Evolutionary conservation across 192 early-diverging fungal species (phyloP).

Genomic region (Gigaspora rosea): DNA sequence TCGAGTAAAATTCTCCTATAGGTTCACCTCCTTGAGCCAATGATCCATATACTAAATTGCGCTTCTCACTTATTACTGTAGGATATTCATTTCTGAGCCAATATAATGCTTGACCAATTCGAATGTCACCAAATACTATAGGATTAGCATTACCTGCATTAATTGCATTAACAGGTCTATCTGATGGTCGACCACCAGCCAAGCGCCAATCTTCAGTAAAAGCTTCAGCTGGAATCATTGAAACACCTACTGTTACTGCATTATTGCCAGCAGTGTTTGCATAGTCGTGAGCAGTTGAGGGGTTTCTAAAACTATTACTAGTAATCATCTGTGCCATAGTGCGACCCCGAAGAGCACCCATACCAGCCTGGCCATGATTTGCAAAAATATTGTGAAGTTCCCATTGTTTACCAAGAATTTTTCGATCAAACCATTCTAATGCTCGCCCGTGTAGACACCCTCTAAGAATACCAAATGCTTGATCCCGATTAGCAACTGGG

Average conservation of each 20-base stretch:
- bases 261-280: background rate
- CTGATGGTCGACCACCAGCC: background rate
- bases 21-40: background rate
- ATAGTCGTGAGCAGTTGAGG: background rate
- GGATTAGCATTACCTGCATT: background rate
- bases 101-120: background rate
- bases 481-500: background rate
- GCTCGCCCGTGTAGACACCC: background rate
- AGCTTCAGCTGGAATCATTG: background rate
- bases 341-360: background rate
- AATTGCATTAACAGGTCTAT: background rate
- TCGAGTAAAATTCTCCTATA: slow-evolving; percentile 1
- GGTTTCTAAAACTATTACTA: slow-evolving; percentile 13
- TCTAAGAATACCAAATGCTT: slow-evolving; percentile 7
- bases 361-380: slow-evolving; percentile 4
- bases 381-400: background rate
- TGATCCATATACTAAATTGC: background rate
- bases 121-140: background rate
- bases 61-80: background rate
- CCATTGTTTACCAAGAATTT: slow-evolving; percentile 6
- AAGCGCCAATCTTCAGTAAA: background rate
- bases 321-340: background rate
- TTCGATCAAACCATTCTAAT: background rate
- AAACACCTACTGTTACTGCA: background rate
- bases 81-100: background rate